Evolutionary conservation across 768 basidiomycete genomes (phyloP).

Genomic region (Calocybe gangraenosa): DNA sequence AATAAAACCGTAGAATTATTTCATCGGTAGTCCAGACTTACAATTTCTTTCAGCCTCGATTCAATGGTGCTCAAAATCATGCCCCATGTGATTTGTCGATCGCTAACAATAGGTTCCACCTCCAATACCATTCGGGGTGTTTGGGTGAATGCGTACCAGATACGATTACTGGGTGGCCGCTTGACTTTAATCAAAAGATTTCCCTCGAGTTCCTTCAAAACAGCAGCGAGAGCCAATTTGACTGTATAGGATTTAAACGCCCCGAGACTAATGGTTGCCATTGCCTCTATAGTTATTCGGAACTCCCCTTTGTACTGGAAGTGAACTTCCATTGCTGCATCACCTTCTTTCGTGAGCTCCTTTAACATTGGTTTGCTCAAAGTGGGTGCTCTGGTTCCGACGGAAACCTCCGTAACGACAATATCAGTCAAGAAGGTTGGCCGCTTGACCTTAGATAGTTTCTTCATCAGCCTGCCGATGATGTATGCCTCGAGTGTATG

Average conservation of each 20-base stretch:
- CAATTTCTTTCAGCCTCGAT: slow-evolving; percentile 81
- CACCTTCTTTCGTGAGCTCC: slow-evolving; percentile 91
- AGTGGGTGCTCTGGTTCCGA: slow-evolving; percentile 80
- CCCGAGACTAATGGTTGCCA: slow-evolving; percentile 81
- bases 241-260: slow-evolving; percentile 84
- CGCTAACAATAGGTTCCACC: slow-evolving; percentile 92
- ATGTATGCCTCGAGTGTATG: slow-evolving; percentile 78
- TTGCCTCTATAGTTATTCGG: slow-evolving; percentile 85
- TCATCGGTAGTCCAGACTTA: slow-evolving; percentile 32
- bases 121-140: slow-evolving; percentile 84
- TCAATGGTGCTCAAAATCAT: slow-evolving; percentile 92
- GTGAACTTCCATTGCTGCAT: slow-evolving; percentile 85
- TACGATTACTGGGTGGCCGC: slow-evolving; percentile 88
- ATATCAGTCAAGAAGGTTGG: slow-evolving; percentile 85
- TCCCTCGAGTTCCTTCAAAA: slow-evolving; percentile 87
- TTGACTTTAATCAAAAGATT: slow-evolving; percentile 89
- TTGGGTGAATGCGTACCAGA: slow-evolving; percentile 95
- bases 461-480: slow-evolving; percentile 88
- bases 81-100: slow-evolving; percentile 90
- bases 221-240: slow-evolving; percentile 84
- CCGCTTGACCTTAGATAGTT: slow-evolving; percentile 86
- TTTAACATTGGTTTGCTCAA: slow-evolving; percentile 98
- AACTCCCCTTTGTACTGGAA: slow-evolving; percentile 84
- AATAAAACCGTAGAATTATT: slow-evolving; percentile 4
- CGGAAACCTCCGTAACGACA: slow-evolving; percentile 82